Percentiles rank a stretch among this genome's conserved stretches.
Conservation (phyloP, 768 basidiomycete species). For the Russula abietina region DNA sequence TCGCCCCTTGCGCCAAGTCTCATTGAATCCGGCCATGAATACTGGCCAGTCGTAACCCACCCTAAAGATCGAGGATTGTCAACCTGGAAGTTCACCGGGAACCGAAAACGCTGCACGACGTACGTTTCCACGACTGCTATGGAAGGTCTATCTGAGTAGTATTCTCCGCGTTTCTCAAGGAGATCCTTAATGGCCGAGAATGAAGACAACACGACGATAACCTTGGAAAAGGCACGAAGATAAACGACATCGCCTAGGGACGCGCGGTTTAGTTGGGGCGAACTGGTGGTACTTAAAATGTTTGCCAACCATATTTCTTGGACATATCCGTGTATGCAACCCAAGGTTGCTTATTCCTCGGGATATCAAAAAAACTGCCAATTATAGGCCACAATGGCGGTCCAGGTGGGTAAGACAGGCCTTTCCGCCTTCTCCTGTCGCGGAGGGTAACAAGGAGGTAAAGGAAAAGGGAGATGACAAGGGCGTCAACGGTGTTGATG, state of each 20-base stretch:
- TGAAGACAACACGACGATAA: neutral
- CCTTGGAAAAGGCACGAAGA: neutral
- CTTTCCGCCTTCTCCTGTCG: neutral
- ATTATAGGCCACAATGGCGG: neutral
- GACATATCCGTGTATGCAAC: neutral
- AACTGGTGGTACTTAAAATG: too few species aligned
- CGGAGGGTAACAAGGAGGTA: neutral
- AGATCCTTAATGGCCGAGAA: conserved; percentile 6
- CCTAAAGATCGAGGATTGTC: neutral
- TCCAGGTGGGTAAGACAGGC: conserved; percentile 3
- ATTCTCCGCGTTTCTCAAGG: conserved; percentile 13
- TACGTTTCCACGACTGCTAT: neutral
- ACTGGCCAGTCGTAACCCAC: neutral
- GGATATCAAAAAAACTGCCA: conserved; percentile 14
- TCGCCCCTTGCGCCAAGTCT: conserved; percentile 3
- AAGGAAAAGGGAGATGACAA: neutral
- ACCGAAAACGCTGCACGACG: neutral
- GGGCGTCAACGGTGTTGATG: neutral
- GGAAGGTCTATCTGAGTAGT: neutral
- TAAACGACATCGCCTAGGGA: conserved; percentile 10
- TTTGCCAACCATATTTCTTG: conserved; percentile 5
- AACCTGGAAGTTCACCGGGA: neutral
- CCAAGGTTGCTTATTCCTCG: neutral
- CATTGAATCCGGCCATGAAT: neutral
- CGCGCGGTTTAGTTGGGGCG: neutral